Conservation (phyloP, 2,329 filamentous ascomycete genomes). For the Aplosporella prunicola region DNA sequence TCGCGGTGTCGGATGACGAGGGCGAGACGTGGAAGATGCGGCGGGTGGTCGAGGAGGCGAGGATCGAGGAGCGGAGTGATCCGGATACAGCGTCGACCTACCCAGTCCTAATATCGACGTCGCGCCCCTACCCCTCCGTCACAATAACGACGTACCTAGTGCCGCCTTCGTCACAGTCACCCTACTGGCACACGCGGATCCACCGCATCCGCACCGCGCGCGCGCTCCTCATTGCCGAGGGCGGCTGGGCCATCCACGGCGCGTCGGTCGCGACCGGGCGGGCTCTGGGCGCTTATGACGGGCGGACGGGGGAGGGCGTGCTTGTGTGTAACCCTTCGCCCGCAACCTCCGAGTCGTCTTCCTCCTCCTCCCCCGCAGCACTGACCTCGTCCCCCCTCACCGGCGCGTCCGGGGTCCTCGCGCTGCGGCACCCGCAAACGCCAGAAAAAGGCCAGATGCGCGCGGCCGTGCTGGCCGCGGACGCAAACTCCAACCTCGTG, state of each 20-base stretch:
- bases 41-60: constrained; percentile 55
- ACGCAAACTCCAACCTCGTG: constrained; percentile 70
- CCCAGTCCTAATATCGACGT: constrained; percentile 57
- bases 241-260: constrained; percentile 60
- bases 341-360: constrained; percentile 21
- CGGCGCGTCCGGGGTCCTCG: constrained; percentile 43
- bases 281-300: constrained; percentile 36
- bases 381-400: constrained; percentile 38
- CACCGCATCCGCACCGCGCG: constrained; percentile 53
- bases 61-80: constrained; percentile 51
- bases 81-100: constrained; percentile 40
- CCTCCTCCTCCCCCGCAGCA: constrained; percentile 20
- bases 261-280: constrained; percentile 51
- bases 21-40: constrained; percentile 73
- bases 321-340: constrained; percentile 18
- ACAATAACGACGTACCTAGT: constrained; percentile 55
- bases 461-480: constrained; percentile 53
- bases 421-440: too few species aligned
- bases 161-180: constrained; percentile 51
- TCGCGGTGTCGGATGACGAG: constrained; percentile 66
- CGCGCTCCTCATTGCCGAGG: constrained; percentile 62
- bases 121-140: constrained; percentile 63
- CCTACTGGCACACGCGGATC: constrained; percentile 59
- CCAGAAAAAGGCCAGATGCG: constrained; percentile 44
- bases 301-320: constrained; percentile 33